Percentiles rank a stretch among this genome's conserved stretches.
Conservation (phyloP, 345 rosid genomes). For the Gossypium turneri region DNA sequence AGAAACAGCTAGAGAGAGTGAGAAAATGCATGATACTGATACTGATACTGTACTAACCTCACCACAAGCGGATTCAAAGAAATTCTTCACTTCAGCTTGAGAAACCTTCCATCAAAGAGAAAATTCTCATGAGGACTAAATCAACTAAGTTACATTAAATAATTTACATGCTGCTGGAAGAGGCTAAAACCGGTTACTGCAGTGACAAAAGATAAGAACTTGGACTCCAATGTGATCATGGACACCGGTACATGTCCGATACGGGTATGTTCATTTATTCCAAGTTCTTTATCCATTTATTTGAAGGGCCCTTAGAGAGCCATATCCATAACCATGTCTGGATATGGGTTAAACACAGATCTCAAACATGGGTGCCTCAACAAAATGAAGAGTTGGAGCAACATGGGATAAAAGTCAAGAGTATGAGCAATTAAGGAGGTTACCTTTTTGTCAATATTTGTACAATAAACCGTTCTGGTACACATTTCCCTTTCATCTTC, state of each 20-base stretch:
- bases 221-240: neutral
- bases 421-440: neutral
- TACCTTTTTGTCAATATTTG: slow-evolving; percentile 90
- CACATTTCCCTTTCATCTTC: slow-evolving; percentile 98
- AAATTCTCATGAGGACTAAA: neutral
- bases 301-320: neutral
- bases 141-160: neutral
- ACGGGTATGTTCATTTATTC: neutral
- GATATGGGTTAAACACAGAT: neutral
- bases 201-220: neutral
- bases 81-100: slow-evolving; percentile 73
- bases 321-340: neutral
- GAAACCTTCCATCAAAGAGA: slow-evolving; percentile 43
- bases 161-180: neutral
- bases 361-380: neutral
- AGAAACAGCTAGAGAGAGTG: neutral
- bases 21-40: neutral
- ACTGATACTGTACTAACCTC: slow-evolving; percentile 50
- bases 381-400: neutral
- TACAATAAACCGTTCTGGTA: slow-evolving; percentile 81
- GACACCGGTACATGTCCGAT: neutral
- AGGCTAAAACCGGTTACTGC: neutral
- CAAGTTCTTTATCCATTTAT: neutral
- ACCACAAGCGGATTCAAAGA: slow-evolving; percentile 77
- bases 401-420: neutral